A percentile compares a stretch with the other conserved stretches of the same genome.
Conservation (phyloP, 345 rosid genomes). For the Eucalyptus pumila region DNA sequence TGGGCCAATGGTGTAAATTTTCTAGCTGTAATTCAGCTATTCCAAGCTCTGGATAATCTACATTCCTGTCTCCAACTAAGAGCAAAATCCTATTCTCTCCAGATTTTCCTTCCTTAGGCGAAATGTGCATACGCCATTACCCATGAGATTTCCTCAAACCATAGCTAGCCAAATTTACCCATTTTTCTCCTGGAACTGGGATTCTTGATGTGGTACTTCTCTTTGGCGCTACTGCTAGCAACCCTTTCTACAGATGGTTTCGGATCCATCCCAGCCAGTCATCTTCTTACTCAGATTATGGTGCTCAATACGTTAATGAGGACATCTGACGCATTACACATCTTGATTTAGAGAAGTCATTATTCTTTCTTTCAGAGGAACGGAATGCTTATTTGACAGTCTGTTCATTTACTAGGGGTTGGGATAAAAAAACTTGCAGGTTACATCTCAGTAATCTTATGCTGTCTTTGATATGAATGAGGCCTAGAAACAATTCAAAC, state of each 20-base stretch:
- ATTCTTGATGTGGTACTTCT: background rate
- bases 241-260: background rate
- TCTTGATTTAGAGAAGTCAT: background rate
- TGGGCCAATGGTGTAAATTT: background rate
- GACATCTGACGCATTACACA: background rate
- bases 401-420: background rate
- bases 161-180: background rate
- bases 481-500: background rate
- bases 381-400: background rate
- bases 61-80: background rate
- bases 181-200: background rate
- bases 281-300: background rate
- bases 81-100: background rate
- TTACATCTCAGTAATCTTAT: background rate
- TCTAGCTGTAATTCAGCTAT: background rate
- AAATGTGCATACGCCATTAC: background rate
- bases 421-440: background rate
- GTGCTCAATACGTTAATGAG: background rate
- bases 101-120: background rate
- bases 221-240: background rate
- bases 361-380: background rate
- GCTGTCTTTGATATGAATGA: background rate
- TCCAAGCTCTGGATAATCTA: background rate
- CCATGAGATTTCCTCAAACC: background rate
- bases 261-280: accelerated